Base-by-base conservation (phyloP, 2,329 filamentous ascomycete species). In the Talaromyces amestolkiae region DNA sequence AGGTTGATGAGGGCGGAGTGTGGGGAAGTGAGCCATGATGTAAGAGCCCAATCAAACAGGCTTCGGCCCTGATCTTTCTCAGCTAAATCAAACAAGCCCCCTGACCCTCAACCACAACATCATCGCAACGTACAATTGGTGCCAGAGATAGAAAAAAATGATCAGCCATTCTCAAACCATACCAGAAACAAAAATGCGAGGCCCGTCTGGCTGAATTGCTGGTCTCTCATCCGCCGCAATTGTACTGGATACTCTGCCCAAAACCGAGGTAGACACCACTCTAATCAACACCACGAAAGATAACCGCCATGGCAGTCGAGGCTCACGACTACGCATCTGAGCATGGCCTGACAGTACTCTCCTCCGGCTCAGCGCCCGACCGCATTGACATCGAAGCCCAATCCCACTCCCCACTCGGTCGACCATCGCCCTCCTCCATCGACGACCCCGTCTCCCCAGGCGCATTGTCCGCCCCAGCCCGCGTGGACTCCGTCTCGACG, bases 381-480 rank as follows among this genome's bases (percentile, higher is more conserved):
- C 64, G 67, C 7, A 51, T 71, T 2, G 78, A 80, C 68, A 70
- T 80, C 15, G 78, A 80, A 67, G 76, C 77, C 3, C 76, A 78
- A 53, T 68, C 70, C 5, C 76, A 77, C 41, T 68, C 70, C 22
- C 68, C 68, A 4, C 71, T 73, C 35, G 66, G 70, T 1, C 65
- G 53, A 27, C 65, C 59, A 13, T 47, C 39, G 15, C 58, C 59
- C 17, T 39, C 19, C 9, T 11, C 70, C 72, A n/a, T 69, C 60
- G 37, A 66, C 58, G 73, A 71, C 9, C 65, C 65, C 2, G 60
- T 65, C n/a, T 69, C 71, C 13, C 67, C 69, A 10, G 71, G 73
- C 41, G 68, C 71, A 19, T 72, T 74, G 31, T 41, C 64, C n/a
- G 43, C 43, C 9, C 69, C 74, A 15, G 69, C 72, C 11, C 69